Base-by-base conservation (phyloP, 768 basidiomycete genomes). In the Mycena kentingensis region DNA sequence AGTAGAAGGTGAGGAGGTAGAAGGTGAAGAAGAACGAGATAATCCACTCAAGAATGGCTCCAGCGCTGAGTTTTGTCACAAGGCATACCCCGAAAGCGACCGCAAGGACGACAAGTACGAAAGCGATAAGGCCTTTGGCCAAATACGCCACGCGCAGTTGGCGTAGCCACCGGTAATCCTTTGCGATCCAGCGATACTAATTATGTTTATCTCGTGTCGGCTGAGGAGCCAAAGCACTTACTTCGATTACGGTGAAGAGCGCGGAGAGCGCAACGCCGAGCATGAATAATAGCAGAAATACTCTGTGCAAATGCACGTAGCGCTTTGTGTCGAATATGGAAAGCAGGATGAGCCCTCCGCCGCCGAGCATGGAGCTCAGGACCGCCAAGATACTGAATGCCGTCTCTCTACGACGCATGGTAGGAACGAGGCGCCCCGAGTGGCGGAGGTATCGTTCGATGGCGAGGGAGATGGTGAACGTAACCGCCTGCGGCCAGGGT, bases 191-290 rank as follows among this genome's bases (percentile, higher is more conserved):
- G 4, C 78, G 76, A 49, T 80, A 88, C 85, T 87, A 60, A 24
- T 42, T 5, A 32, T 16, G 18, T 12, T 18, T 1, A 16, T 16
- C 21, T 22, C 15, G 19, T 21, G 29, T 6, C 12, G 26, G 25
- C 0, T 5, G n/a, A 21, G 27, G 26, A 10, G 15, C 24, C 12
- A 32, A 24, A 3, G 28, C 10, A 60, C 68, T 11, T 61, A 83
- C 85, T 77, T 92, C 88, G 7, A 79, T 49, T 21, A 89, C 71
- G 6, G 87, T 87, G 70, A 90, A 91, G 29, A 91, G 80, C 19
- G 87, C 85, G 52, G 84, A 85, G 28, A 90, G 62, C 2, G 76
- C 80, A 4, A 90, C 85, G 11, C 89, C 89, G 31, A 86, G 39
- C 45, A 90, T 83, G 68, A 90, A 92, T 8, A 90, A 70, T 22